Evolutionary conservation across 2,329 filamentous ascomycete genomes (phyloP).

Genomic region (Monosporascus sp.): DNA sequence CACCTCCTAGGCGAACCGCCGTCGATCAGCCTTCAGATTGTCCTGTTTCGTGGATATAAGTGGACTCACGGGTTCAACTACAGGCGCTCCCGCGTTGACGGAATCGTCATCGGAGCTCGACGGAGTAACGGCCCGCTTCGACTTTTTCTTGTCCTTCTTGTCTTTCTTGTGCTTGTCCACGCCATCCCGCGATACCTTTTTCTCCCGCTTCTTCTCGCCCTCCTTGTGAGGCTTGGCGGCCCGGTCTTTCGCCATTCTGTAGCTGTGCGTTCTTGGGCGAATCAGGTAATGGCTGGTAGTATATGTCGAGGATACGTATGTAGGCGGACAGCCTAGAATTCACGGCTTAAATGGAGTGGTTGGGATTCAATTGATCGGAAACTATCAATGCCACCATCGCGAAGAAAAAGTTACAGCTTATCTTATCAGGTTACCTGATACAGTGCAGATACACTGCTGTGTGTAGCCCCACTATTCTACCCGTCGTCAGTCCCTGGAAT

Average conservation of each 20-base stretch:
- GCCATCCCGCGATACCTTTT: neutral
- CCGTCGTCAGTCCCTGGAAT: too few species aligned
- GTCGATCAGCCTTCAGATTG: slow-evolving; percentile 53
- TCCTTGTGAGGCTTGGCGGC: slow-evolving; percentile 13
- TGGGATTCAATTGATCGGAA: too few species aligned
- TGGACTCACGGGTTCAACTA: slow-evolving; percentile 7
- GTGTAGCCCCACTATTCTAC: too few species aligned
- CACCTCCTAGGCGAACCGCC: slow-evolving; percentile 59
- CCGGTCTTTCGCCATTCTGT: slow-evolving; percentile 18
- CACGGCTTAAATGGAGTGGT: too few species aligned
- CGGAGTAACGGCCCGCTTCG: slow-evolving; percentile 4
- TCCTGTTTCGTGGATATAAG: slow-evolving; percentile 29
- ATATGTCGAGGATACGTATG: too few species aligned
- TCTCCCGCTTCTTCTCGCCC: slow-evolving; percentile 15
- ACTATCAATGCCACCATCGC: too few species aligned
- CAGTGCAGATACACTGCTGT: too few species aligned
- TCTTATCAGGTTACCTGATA: too few species aligned
- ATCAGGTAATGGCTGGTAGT: too few species aligned
- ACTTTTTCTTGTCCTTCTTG: slow-evolving; percentile 7
- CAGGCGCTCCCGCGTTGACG: neutral
- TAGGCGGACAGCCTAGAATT: too few species aligned
- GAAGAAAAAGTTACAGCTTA: too few species aligned
- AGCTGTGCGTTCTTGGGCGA: too few species aligned
- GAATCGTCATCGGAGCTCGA: slow-evolving; percentile 6
- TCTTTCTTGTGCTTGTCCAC: slow-evolving; percentile 6